A percentile compares a stretch with the other conserved stretches of the same genome.
Evolutionary conservation across 1,284 basidiomycete genomes (phyloP).

Genomic region (Athelia sp.): DNA sequence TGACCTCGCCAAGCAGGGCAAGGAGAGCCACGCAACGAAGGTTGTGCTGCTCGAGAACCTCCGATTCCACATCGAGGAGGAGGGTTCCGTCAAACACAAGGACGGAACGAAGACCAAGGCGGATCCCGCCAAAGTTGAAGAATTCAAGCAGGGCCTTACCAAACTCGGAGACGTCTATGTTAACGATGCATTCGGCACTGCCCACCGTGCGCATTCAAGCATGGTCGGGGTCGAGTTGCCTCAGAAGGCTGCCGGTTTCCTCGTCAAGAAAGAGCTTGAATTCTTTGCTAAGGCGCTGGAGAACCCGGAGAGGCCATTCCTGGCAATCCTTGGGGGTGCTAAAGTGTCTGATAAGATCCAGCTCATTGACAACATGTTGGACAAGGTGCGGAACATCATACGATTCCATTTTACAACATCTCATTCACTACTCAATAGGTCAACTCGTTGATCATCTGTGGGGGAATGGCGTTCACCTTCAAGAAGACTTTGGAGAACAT

Average conservation of each 20-base stretch:
- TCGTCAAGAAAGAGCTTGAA: slow-evolving; percentile 99
- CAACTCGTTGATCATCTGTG: slow-evolving; percentile 93
- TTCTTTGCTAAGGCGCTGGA: slow-evolving; percentile 98
- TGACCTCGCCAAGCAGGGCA: slow-evolving; percentile 11
- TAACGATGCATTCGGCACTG: slow-evolving; percentile 99
- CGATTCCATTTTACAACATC: not conserved
- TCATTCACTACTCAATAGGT: slow-evolving; percentile 47
- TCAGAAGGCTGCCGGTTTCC: slow-evolving; percentile 93
- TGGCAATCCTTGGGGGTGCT: slow-evolving; percentile 97
- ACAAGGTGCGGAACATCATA: slow-evolving; percentile 66
- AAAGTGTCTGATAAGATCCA: slow-evolving; percentile 99
- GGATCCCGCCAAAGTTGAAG: slow-evolving; percentile 74
- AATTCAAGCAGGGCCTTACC: slow-evolving; percentile 87
- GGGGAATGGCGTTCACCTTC: slow-evolving; percentile 99
- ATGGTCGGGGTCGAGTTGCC: slow-evolving; percentile 96
- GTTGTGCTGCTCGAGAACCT: slow-evolving; percentile 96
- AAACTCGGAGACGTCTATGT: slow-evolving; percentile 95
- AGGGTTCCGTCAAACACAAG: slow-evolving; percentile 91
- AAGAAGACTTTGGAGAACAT: slow-evolving; percentile 90
- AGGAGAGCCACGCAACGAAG: slow-evolving; percentile 39
- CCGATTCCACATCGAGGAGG: slow-evolving; percentile 98
- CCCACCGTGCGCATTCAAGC: slow-evolving; percentile 96
- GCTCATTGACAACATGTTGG: slow-evolving; percentile 98
- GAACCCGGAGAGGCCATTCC: slow-evolving; percentile 91
- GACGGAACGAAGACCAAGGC: slow-evolving; percentile 93